phyloP scores from a whole-genome alignment of 2,329 filamentous ascomycete genomes.

The Purpureocillium takamizusanense region DNA sequence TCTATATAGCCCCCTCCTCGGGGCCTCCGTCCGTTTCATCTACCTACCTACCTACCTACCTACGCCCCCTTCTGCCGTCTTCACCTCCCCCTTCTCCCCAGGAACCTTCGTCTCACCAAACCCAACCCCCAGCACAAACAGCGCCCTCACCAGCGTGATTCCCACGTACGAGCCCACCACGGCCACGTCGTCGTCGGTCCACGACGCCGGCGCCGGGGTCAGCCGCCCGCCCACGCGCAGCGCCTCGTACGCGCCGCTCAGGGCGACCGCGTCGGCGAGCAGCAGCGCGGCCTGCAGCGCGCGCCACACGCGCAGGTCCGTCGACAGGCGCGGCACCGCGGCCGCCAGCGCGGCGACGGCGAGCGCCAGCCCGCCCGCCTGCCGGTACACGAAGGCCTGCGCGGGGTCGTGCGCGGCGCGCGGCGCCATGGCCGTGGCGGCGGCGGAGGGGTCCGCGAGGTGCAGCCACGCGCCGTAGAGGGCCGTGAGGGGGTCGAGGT shows the following conservation, averaged over 20 bases:
- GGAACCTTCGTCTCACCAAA: background rate
- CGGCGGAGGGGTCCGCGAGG: constrained; percentile 1
- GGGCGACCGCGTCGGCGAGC: constrained; percentile 10
- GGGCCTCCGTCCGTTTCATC: too few relatives aligned
- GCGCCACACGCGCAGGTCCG: constrained; percentile 11
- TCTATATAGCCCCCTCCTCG: too few relatives aligned
- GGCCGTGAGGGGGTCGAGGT: constrained; percentile 11
- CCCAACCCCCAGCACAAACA: constrained; percentile 9
- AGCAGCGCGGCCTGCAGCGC: constrained; percentile 11
- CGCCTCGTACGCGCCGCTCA: constrained; percentile 9
- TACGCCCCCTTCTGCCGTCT: too few relatives aligned
- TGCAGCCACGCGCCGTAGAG: constrained; percentile 13
- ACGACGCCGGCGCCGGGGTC: background rate
- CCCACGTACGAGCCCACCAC: constrained; percentile 5
- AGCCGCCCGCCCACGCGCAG: constrained; percentile 8
- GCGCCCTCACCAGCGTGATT: constrained; percentile 7
- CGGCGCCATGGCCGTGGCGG: constrained; percentile 3
- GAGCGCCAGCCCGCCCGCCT: constrained; percentile 10
- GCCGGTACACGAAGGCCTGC: constrained; percentile 13
- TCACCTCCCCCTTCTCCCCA: too few relatives aligned
- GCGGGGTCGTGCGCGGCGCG: constrained; percentile 6
- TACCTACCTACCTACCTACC: too few relatives aligned
- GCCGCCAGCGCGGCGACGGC: constrained; percentile 9
- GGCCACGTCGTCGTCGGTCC: constrained; percentile 10
- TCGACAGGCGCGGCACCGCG: constrained; percentile 10